Conservation (phyloP, 1,284 basidiomycete species). For the Papiliotrema nemorosa region DNA sequence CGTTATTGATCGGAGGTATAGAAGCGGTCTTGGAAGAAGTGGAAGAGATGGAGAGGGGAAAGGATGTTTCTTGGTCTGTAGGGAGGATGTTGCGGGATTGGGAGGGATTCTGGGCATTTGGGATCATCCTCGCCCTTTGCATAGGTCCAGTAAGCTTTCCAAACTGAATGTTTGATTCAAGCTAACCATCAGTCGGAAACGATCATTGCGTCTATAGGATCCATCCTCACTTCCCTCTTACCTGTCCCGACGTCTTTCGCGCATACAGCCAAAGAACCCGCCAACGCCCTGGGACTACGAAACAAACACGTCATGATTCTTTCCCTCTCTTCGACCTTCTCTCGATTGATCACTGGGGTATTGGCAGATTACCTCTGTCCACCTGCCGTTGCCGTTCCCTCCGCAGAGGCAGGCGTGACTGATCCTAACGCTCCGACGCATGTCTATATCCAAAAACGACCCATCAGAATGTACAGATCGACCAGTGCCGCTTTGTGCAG, state of each 20-base stretch:
- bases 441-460: conserved; percentile 29
- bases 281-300: conserved; percentile 32
- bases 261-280: not conserved
- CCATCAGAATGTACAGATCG: conserved; percentile 33
- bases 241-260: conserved; percentile 10
- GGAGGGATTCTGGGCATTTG: conserved; percentile 48
- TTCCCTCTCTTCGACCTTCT: conserved; percentile 43
- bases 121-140: conserved; percentile 38
- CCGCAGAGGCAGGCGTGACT: conserved; percentile 4
- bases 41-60: conserved; percentile 31
- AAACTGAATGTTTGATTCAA: not conserved
- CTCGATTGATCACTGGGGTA: conserved; percentile 43
- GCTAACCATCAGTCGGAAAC: conserved; percentile 37
- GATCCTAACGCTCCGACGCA: conserved; percentile 24
- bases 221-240: conserved; percentile 45
- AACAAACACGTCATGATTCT: conserved; percentile 49
- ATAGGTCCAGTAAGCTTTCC: conserved; percentile 42
- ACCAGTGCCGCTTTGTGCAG: conserved; percentile 36
- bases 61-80: conserved; percentile 38
- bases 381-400: conserved; percentile 24
- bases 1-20: conserved; percentile 46
- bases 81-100: conserved; percentile 33
- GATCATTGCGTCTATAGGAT: conserved; percentile 47
- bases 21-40: conserved; percentile 44
- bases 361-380: conserved; percentile 46